These are phyloP conservation scores for Penicillium antarcticum DNA, from an alignment of 495 filamentous ascomycete species.

Conservation along the genomic window DNA sequence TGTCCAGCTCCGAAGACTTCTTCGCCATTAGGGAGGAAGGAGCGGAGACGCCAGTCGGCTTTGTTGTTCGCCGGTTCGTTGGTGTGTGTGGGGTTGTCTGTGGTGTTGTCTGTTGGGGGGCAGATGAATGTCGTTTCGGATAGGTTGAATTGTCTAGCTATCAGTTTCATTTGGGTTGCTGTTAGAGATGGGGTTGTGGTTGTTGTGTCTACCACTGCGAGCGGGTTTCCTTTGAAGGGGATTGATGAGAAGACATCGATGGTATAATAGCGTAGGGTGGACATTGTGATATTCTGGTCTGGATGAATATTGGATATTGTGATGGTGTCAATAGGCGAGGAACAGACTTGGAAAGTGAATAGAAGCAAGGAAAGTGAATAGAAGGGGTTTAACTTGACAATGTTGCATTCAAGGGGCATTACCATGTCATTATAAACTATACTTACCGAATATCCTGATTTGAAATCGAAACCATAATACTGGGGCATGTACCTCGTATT, in stretches of 20 bases:
- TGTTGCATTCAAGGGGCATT: too few species aligned
- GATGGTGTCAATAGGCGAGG: too few species aligned
- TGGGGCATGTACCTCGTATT: background rate
- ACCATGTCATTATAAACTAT: too few species aligned
- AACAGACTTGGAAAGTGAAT: too few species aligned
- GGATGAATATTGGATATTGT: background rate
- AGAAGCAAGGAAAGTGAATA: background rate
- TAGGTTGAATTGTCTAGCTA: conserved; percentile 21
- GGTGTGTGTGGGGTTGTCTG: too few species aligned
- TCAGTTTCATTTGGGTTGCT: conserved; percentile 15
- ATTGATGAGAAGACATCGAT: conserved; percentile 14
- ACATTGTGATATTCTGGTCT: background rate
- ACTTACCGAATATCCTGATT: too few species aligned
- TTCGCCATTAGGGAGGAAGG: conserved; percentile 16
- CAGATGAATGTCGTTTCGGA: conserved; percentile 22
- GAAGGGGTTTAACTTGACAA: too few species aligned
- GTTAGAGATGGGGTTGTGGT: conserved; percentile 6
- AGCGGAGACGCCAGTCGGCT: conserved; percentile 12
- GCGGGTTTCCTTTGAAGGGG: conserved; percentile 15
- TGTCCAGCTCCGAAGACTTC: conserved; percentile 17
- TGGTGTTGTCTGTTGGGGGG: conserved; percentile 8
- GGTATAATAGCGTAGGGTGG: conserved; percentile 3
- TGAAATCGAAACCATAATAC: background rate
- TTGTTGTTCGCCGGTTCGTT: too few species aligned
- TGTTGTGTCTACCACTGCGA: conserved; percentile 14